Conservation (phyloP, 139 green algal species). For the Picochlorum sp. region DNA sequence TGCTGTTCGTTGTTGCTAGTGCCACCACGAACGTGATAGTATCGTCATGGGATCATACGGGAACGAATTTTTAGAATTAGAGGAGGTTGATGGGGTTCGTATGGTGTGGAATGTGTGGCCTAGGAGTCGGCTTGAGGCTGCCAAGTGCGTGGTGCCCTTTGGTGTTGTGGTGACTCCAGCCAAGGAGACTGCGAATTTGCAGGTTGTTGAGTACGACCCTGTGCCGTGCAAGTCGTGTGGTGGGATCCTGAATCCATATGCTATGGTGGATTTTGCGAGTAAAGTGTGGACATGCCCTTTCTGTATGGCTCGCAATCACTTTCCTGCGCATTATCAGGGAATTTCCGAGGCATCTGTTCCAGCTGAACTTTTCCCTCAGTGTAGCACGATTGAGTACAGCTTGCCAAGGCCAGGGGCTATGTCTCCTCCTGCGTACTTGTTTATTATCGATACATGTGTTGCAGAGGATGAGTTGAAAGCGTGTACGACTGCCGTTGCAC, state of each 20-base stretch:
- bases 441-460: conserved; percentile 91
- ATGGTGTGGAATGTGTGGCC: conserved; percentile 97
- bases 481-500: conserved; percentile 65
- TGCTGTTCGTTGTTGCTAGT: too few species aligned
- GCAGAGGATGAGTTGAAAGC: conserved; percentile 84
- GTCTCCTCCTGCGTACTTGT: conserved; percentile 81
- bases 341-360: conserved; percentile 70
- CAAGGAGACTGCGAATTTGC: conserved; percentile 70
- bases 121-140: conserved; percentile 81
- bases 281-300: conserved; percentile 96
- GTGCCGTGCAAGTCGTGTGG: conserved; percentile 89
- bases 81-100: conserved; percentile 71
- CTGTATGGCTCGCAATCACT: conserved; percentile 92
- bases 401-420: conserved; percentile 41
- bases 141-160: conserved; percentile 94
- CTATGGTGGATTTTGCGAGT: conserved; percentile 76
- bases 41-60: conserved; percentile 2
- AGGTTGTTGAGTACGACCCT: conserved; percentile 88
- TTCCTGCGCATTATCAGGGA: conserved; percentile 87
- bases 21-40: not conserved
- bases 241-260: conserved; percentile 88
- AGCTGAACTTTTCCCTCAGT: conserved; percentile 93
- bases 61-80: conserved; percentile 51
- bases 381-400: conserved; percentile 95
- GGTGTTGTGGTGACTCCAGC: conserved; percentile 82